These are phyloP conservation scores for Cairneyella variabilis DNA, from an alignment of 495 filamentous ascomycete genomes.

Conservation along the genomic window DNA sequence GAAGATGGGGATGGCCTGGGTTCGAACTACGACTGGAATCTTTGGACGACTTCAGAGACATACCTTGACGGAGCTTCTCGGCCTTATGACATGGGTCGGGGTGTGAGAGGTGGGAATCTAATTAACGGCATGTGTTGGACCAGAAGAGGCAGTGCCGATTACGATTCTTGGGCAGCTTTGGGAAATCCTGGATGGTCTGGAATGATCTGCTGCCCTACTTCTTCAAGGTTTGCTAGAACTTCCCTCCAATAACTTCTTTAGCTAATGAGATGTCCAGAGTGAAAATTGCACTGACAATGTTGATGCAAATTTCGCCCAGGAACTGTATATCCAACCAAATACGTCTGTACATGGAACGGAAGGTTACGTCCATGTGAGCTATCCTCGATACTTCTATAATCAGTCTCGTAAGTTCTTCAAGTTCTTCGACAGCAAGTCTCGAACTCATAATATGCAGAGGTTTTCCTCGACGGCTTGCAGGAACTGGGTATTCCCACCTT, in stretches of 20 bases:
- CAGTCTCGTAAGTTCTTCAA: slow-evolving; percentile 25
- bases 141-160: slow-evolving; percentile 41
- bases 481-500: slow-evolving; percentile 44
- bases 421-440: background rate
- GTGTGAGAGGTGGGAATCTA: slow-evolving; percentile 41
- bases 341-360: slow-evolving; percentile 27
- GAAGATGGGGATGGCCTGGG: slow-evolving; percentile 14
- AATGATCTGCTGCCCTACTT: slow-evolving; percentile 55
- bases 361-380: slow-evolving; percentile 48
- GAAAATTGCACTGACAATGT: slow-evolving; percentile 24
- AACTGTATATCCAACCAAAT: slow-evolving; percentile 30
- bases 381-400: slow-evolving; percentile 48
- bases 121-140: slow-evolving; percentile 46
- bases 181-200: slow-evolving; percentile 55
- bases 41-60: slow-evolving; percentile 29
- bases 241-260: too few relatives aligned
- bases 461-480: slow-evolving; percentile 47
- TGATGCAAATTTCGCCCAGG: slow-evolving; percentile 21
- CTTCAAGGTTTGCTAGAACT: slow-evolving; percentile 34
- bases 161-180: slow-evolving; percentile 46
- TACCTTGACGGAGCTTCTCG: slow-evolving; percentile 36
- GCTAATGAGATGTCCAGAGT: too few relatives aligned
- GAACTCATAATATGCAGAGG: slow-evolving; percentile 29
- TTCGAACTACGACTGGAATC: slow-evolving; percentile 28
- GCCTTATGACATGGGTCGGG: slow-evolving; percentile 35